Evolutionary conservation across 2,329 filamentous ascomycete genomes (phyloP).

Genomic region (Fusarium veterinarium): DNA sequence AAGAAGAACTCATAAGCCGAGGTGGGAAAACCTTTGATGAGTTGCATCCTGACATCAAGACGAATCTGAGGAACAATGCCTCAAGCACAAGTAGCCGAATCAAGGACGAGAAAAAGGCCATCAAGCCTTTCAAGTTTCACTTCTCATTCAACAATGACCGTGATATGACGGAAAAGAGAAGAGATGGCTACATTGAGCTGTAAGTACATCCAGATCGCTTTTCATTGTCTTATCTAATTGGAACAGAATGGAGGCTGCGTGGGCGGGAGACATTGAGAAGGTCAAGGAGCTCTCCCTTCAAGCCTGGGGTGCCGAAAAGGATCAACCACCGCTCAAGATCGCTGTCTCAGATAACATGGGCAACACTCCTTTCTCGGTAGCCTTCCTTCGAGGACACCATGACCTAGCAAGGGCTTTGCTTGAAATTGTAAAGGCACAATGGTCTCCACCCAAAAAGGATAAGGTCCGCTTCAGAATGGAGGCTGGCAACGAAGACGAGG

Average conservation of each 20-base stretch:
- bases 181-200: slow-evolving; percentile 71
- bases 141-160: slow-evolving; percentile 65
- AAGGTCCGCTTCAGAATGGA: slow-evolving; percentile 63
- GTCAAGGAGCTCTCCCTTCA: slow-evolving; percentile 74
- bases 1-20: slow-evolving; percentile 61
- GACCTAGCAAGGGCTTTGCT: slow-evolving; percentile 74
- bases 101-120: slow-evolving; percentile 25
- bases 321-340: slow-evolving; percentile 72
- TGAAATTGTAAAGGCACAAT: slow-evolving; percentile 77
- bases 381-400: slow-evolving; percentile 73
- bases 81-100: background rate
- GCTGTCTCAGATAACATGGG: slow-evolving; percentile 63
- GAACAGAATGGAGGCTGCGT: slow-evolving; percentile 75
- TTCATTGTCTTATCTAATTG: slow-evolving; percentile 15
- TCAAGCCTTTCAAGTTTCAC: slow-evolving; percentile 58
- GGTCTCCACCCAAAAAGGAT: slow-evolving; percentile 65
- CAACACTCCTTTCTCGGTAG: slow-evolving; percentile 74
- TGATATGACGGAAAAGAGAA: slow-evolving; percentile 66
- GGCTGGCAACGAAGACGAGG: slow-evolving; percentile 50
- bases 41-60: slow-evolving; percentile 66
- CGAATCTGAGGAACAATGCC: slow-evolving; percentile 16
- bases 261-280: slow-evolving; percentile 73
- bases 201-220: slow-evolving; percentile 52
- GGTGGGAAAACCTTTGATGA: slow-evolving; percentile 76
- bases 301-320: slow-evolving; percentile 65